Percentiles rank a stretch among this genome's conserved stretches.
phyloP scores from a whole-genome alignment of 2,329 filamentous ascomycete genomes.

The Claviceps pazoutovae region DNA sequence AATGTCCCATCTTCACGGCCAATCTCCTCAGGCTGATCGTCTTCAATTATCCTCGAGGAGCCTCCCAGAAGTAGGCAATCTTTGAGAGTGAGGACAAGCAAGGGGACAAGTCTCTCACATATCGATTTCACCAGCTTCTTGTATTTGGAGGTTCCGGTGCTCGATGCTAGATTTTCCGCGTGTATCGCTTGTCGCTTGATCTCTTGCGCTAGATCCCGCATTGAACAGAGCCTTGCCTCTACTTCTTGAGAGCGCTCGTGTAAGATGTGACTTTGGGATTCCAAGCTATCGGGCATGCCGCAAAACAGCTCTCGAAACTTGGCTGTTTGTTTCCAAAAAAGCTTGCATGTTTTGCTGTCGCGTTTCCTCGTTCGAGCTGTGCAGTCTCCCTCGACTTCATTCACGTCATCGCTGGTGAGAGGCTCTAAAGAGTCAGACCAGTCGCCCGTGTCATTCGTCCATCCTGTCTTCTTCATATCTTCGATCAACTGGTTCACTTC shows the following conservation, averaged over 20 bases:
- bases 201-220: neutral
- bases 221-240: neutral
- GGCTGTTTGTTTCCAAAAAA: neutral
- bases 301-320: neutral
- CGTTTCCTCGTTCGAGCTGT: neutral
- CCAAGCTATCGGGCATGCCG: neutral
- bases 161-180: neutral
- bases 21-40: neutral
- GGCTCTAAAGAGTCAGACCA: neutral
- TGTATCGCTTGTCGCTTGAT: neutral
- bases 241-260: neutral
- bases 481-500: neutral
- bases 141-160: neutral
- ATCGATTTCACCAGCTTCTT: slow-evolving; percentile 6
- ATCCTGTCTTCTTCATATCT: slow-evolving; percentile 1
- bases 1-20: neutral
- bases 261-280: neutral
- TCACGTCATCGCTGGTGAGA: neutral
- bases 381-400: neutral
- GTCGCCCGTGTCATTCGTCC: neutral
- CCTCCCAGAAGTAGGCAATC: slow-evolving; percentile 11
- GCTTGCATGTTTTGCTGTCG: neutral
- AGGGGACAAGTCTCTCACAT: slow-evolving; percentile 12
- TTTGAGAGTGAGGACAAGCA: slow-evolving; percentile 12
- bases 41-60: neutral